These are phyloP conservation scores for Pyrus hybrid DNA, from an alignment of 331 rosid genomes.

Conservation along the genomic window DNA sequence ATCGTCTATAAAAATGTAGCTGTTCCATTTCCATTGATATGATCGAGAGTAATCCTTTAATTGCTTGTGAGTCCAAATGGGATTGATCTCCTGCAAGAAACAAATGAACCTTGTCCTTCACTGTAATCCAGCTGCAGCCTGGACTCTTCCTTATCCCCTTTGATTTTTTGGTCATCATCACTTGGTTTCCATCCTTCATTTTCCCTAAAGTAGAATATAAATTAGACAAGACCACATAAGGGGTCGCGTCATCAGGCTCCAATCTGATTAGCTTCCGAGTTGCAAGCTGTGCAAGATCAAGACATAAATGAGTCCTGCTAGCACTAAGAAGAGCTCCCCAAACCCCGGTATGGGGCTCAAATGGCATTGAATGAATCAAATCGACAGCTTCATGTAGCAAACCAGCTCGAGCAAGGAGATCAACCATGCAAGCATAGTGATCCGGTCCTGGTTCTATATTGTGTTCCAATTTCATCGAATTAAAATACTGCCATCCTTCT, in stretches of 20 bases:
- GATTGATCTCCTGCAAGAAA: slow-evolving; percentile 54
- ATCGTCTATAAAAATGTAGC: slow-evolving; percentile 9
- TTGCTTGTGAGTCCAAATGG: slow-evolving; percentile 26
- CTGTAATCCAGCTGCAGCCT: slow-evolving; percentile 76
- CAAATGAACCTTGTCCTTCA: slow-evolving; percentile 43
- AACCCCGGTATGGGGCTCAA: slow-evolving; percentile 64
- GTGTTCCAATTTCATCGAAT: slow-evolving; percentile 39
- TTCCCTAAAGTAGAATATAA: slow-evolving; percentile 49
- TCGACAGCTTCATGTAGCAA: slow-evolving; percentile 51
- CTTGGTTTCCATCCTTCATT: slow-evolving; percentile 35
- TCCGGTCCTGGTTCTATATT: slow-evolving; percentile 52
- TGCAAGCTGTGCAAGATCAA: slow-evolving; percentile 71
- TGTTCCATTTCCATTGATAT: slow-evolving; percentile 28
- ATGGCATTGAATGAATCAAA: slow-evolving; percentile 57
- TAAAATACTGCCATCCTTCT: slow-evolving; percentile 53
- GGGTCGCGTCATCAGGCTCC: slow-evolving; percentile 73
- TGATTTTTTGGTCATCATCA: slow-evolving; percentile 35
- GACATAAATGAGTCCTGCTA: slow-evolving; percentile 46
- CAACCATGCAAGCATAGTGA: slow-evolving; percentile 81
- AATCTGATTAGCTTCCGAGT: slow-evolving; percentile 38
- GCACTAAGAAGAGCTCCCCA: slow-evolving; percentile 88
- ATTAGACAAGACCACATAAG: slow-evolving; percentile 63
- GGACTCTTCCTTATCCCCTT: slow-evolving; percentile 62
- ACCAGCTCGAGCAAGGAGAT: slow-evolving; percentile 74
- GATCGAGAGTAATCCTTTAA: slow-evolving; percentile 18